Evolutionary conservation across 345 rosid genomes (phyloP).

Genomic region (Erysimum cheiranthoides): DNA sequence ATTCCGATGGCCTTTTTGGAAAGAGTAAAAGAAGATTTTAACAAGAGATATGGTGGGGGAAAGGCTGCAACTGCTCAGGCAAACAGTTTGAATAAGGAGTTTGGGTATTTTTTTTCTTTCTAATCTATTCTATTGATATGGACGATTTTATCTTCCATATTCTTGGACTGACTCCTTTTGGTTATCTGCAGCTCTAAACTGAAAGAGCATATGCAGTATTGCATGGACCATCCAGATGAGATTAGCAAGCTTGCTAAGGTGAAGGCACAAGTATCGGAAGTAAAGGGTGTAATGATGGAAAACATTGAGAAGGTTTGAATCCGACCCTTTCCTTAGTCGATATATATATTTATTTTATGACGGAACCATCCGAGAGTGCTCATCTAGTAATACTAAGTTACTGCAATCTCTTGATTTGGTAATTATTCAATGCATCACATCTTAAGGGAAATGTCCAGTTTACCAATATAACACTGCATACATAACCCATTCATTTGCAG

Average conservation of each 20-base stretch:
- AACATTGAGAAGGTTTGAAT: constrained; percentile 88
- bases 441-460: not conserved
- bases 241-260: constrained; percentile 97
- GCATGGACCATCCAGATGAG: constrained; percentile 96
- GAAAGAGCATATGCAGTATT: constrained; percentile 96
- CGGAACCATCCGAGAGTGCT: not conserved
- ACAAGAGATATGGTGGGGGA: constrained; percentile 87
- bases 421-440: constrained; percentile 6
- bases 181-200: constrained; percentile 65
- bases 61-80: constrained; percentile 85
- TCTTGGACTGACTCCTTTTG: constrained; percentile 24
- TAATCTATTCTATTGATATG: not conserved
- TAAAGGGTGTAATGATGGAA: constrained; percentile 99
- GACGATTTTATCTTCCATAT: not conserved
- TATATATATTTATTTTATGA: not conserved
- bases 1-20: constrained; percentile 88
- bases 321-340: not conserved
- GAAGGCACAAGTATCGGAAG: constrained; percentile 98
- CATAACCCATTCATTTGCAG: constrained; percentile 46
- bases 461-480: not conserved
- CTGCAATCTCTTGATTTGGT: constrained; percentile 8
- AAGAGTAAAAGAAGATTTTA: constrained; percentile 87
- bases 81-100: constrained; percentile 78
- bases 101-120: constrained; percentile 49
- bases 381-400: constrained; percentile 4